phyloP scores from a whole-genome alignment of 1,139 yeast species.

The Lodderomyces oxycetoniae region DNA sequence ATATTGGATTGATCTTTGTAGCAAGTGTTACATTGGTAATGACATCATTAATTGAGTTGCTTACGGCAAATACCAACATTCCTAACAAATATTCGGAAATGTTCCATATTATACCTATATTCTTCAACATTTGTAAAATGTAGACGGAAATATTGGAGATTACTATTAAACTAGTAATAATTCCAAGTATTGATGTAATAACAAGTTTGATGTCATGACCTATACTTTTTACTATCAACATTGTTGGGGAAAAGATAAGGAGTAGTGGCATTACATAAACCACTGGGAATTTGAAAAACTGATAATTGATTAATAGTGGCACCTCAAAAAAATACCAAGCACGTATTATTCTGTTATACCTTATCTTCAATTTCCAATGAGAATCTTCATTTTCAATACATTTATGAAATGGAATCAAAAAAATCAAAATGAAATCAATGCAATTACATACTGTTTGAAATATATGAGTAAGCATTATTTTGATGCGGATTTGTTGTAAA shows the following conservation, averaged over 20 bases:
- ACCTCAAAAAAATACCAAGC: conserved; percentile 22
- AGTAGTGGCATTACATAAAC: conserved; percentile 9
- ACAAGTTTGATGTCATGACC: conserved; percentile 5
- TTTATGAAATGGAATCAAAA: conserved; percentile 20
- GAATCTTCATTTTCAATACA: conserved; percentile 10
- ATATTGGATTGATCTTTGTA: conserved; percentile 28
- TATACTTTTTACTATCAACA: background rate
- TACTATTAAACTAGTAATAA: conserved; percentile 25
- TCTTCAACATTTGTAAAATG: conserved; percentile 31
- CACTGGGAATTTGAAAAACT: conserved; percentile 14
- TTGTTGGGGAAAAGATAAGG: conserved; percentile 11
- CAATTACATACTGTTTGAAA: conserved; percentile 15
- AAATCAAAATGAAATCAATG: conserved; percentile 19
- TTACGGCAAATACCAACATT: conserved; percentile 34
- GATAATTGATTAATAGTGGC: conserved; percentile 18
- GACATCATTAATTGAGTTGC: conserved; percentile 40
- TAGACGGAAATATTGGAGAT: conserved; percentile 27
- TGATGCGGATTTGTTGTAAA: background rate
- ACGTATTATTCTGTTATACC: conserved; percentile 7
- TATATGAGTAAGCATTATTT: conserved; percentile 13
- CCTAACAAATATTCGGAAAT: conserved; percentile 42
- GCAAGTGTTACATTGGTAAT: conserved; percentile 38
- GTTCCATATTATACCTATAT: conserved; percentile 33
- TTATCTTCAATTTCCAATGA: conserved; percentile 10
- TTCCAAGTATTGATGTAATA: conserved; percentile 20